Evolutionary conservation across 2,329 filamentous ascomycete genomes (phyloP).

Genomic region (Fusarium musae): DNA sequence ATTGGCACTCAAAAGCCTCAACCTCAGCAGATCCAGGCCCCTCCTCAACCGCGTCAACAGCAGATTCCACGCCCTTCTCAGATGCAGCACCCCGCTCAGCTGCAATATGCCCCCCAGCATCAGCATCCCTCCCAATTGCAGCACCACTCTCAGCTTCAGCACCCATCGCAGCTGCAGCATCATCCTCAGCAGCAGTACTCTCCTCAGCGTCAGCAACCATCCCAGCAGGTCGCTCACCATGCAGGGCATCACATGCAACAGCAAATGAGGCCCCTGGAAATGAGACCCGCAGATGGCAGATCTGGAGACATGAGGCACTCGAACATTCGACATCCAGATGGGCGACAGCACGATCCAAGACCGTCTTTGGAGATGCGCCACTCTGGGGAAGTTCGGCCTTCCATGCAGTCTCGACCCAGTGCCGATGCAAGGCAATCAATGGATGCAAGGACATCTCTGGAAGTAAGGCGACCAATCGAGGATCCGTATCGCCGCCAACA

Average conservation of each 20-base stretch:
- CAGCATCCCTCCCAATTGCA: slow-evolving; percentile 8
- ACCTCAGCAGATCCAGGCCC: slow-evolving; percentile 19
- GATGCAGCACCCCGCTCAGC: slow-evolving; percentile 6
- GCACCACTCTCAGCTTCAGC: slow-evolving; percentile 20
- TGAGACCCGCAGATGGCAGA: slow-evolving; percentile 14
- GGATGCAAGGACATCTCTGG: slow-evolving; percentile 37
- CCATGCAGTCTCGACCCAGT: slow-evolving; percentile 24
- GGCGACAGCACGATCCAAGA: slow-evolving; percentile 27
- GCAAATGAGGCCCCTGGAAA: slow-evolving; percentile 22
- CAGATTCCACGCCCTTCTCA: slow-evolving; percentile 19
- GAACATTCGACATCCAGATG: slow-evolving; percentile 18
- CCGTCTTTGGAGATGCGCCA: slow-evolving; percentile 34
- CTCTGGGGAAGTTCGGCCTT: slow-evolving; percentile 30
- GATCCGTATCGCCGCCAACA: slow-evolving; percentile 42
- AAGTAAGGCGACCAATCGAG: slow-evolving; percentile 40
- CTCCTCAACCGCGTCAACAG: slow-evolving; percentile 25
- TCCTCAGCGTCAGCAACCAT: slow-evolving; percentile 20
- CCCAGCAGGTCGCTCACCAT: slow-evolving; percentile 32
- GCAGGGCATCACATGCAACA: slow-evolving; percentile 26
- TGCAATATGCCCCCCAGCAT: not conserved
- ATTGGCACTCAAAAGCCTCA: slow-evolving; percentile 22
- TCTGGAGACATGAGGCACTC: slow-evolving; percentile 18
- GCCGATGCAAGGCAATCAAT: slow-evolving; percentile 29
- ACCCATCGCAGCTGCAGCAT: slow-evolving; percentile 5
- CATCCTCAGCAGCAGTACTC: slow-evolving; percentile 18